These are phyloP conservation scores for Cyathus striatus DNA, from an alignment of 768 basidiomycete species.

Conservation along the genomic window DNA sequence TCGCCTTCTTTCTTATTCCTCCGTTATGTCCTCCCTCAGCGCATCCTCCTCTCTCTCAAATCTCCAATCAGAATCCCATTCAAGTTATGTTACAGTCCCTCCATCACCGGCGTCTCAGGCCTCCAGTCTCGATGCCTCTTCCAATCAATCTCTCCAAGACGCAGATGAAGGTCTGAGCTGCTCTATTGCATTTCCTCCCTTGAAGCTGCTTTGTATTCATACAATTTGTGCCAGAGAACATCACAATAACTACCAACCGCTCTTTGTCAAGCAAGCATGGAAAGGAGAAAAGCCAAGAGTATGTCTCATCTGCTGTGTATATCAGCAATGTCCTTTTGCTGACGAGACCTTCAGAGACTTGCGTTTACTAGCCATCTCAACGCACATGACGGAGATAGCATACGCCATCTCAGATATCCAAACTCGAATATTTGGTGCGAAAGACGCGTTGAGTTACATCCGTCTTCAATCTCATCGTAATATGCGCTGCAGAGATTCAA, in stretches of 20 bases:
- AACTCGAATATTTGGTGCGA: conserved; percentile 83
- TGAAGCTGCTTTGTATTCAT: conserved; percentile 8
- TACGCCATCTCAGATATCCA: conserved; percentile 87
- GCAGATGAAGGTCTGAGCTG: conserved; percentile 68
- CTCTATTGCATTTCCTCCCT: conserved; percentile 4
- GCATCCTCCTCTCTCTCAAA: conserved; percentile 27
- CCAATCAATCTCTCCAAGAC: conserved; percentile 45
- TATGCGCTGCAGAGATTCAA: conserved; percentile 65
- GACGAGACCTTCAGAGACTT: conserved; percentile 51
- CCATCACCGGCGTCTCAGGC: conserved; percentile 32
- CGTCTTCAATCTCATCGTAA: conserved; percentile 1
- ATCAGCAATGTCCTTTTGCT: conserved; percentile 9
- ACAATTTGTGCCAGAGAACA: conserved; percentile 57
- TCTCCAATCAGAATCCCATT: conserved; percentile 24
- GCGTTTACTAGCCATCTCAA: conserved; percentile 71
- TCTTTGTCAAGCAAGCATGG: conserved; percentile 38
- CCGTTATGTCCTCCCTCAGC: conserved; percentile 27
- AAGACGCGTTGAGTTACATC: not conserved
- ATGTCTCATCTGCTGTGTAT: conserved; percentile 35
- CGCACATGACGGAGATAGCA: conserved; percentile 83
- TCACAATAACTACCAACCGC: conserved; percentile 60
- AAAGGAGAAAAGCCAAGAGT: conserved; percentile 66
- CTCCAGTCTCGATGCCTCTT: conserved; percentile 36
- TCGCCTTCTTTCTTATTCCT: conserved; percentile 12
- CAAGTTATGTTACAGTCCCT: conserved; percentile 19